phyloP scores from a whole-genome alignment of 2,329 filamentous ascomycete species.

The Cladobotryum mycophilum region DNA sequence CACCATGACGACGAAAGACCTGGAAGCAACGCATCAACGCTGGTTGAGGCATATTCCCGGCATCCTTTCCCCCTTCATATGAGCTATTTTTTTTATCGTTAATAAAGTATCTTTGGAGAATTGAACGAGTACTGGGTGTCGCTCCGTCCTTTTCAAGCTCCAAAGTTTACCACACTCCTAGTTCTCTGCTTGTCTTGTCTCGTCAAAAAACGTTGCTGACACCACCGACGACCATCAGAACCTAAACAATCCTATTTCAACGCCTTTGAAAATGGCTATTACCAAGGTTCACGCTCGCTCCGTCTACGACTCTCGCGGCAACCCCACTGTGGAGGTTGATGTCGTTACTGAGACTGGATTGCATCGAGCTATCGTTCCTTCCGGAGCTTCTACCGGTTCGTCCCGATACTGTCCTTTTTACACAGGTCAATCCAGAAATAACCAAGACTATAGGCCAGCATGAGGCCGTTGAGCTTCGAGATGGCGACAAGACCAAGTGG shows the following conservation, averaged over 20 bases:
- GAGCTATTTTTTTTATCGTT: not conserved
- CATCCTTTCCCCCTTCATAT: not conserved
- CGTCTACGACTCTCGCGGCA: constrained; percentile 97
- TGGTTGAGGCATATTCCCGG: constrained; percentile 19
- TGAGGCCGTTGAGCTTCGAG: constrained; percentile 85
- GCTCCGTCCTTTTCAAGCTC: too few species aligned
- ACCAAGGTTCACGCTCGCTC: constrained; percentile 86
- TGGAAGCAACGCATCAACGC: constrained; percentile 4
- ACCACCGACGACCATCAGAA: not conserved
- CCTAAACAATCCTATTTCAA: constrained; percentile 3
- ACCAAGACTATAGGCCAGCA: constrained; percentile 60
- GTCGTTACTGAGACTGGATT: constrained; percentile 93
- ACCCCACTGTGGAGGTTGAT: constrained; percentile 98
- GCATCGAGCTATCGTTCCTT: constrained; percentile 95
- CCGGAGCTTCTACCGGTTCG: constrained; percentile 88
- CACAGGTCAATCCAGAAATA: constrained; percentile 19
- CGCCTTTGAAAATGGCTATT: constrained; percentile 67
- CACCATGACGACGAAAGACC: constrained; percentile 11
- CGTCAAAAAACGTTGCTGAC: not conserved
- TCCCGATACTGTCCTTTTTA: constrained; percentile 18
- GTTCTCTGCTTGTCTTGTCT: not conserved
- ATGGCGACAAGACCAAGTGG: constrained; percentile 84
- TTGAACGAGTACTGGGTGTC: too few species aligned
- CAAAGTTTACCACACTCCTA: too few species aligned
- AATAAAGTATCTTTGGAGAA: not conserved